Conservation (phyloP, 1,284 basidiomycete genomes). For the Malassezia arunalokei region DNA sequence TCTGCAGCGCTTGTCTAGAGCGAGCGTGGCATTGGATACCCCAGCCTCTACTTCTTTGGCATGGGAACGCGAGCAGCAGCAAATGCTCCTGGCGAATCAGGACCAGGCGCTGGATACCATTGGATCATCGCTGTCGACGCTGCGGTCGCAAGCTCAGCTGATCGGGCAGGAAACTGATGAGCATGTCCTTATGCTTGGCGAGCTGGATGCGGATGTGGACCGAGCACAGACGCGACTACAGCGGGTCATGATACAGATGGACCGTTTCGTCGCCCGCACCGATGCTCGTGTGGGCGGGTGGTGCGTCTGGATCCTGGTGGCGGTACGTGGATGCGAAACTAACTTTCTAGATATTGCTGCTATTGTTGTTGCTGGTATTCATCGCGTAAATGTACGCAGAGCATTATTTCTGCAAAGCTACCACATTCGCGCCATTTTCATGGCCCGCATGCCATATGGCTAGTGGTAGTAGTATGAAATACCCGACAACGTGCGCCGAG, state of each 20-base stretch:
- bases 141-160: slow-evolving; percentile 34
- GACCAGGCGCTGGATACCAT: slow-evolving; percentile 39
- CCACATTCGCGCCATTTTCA: too few relatives aligned
- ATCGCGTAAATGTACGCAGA: slow-evolving; percentile 1
- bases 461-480: too few relatives aligned
- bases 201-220: slow-evolving; percentile 39
- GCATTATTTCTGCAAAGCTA: too few relatives aligned
- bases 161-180: slow-evolving; percentile 42
- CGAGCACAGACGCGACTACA: slow-evolving; percentile 26
- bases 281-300: slow-evolving; percentile 41
- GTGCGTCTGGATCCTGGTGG: slow-evolving; percentile 43
- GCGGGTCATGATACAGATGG: slow-evolving; percentile 38
- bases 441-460: too few relatives aligned
- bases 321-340: slow-evolving; percentile 15
- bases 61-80: slow-evolving; percentile 37
- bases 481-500: too few relatives aligned
- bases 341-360: not conserved
- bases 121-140: slow-evolving; percentile 27
- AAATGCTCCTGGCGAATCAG: slow-evolving; percentile 34
- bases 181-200: slow-evolving; percentile 38
- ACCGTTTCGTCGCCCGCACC: slow-evolving; percentile 29
- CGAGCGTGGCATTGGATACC: not conserved
- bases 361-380: slow-evolving; percentile 5
- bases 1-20: not conserved
- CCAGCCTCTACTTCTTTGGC: slow-evolving; percentile 19